Percentiles rank a stretch among this genome's conserved stretches.
These are phyloP conservation scores for Fagopyrum homotropicum DNA, from an alignment of 148 eudicot genomes.

Conservation along the genomic window DNA sequence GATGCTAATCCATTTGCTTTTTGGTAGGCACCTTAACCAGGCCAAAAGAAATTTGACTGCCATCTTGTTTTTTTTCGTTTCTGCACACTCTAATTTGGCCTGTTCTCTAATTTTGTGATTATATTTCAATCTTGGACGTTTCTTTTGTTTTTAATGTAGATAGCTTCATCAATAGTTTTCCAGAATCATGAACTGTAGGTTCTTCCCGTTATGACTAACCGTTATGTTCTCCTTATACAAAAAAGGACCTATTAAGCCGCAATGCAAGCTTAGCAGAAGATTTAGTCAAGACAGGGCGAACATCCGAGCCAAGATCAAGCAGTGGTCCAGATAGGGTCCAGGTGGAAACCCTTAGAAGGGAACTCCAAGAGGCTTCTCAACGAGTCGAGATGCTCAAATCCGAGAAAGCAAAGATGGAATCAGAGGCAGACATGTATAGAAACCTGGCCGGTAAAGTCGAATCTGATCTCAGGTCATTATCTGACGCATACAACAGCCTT, in stretches of 20 bases:
- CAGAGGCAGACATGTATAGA: slow-evolving; percentile 48
- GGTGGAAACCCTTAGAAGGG: slow-evolving; percentile 61
- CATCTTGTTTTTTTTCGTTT: not conserved
- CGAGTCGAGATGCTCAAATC: slow-evolving; percentile 53
- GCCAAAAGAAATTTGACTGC: not conserved
- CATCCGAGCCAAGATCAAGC: slow-evolving; percentile 42
- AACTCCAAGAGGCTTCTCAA: slow-evolving; percentile 60
- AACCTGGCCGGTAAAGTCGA: slow-evolving; percentile 61
- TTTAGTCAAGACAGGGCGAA: slow-evolving; percentile 53
- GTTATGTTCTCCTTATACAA: not conserved
- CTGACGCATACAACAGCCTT: slow-evolving; percentile 90
- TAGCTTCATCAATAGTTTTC: not conserved
- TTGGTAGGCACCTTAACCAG: not conserved
- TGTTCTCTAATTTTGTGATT: not conserved
- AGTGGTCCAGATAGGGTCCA: slow-evolving; percentile 62
- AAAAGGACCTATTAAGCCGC: slow-evolving; percentile 78
- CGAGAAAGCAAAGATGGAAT: slow-evolving; percentile 61
- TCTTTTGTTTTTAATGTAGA: not conserved
- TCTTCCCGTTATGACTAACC: not conserved
- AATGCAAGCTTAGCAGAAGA: slow-evolving; percentile 77
- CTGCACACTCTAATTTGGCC: not conserved
- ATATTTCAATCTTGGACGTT: not conserved
- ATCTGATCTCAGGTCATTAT: slow-evolving; percentile 81
- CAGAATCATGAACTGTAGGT: not conserved
- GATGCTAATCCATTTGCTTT: not conserved